Percentiles rank a stretch among this genome's conserved stretches.
These are phyloP conservation scores for Trichoderma sp. DNA, from an alignment of 2,329 filamentous ascomycete genomes.

Conservation along the genomic window DNA sequence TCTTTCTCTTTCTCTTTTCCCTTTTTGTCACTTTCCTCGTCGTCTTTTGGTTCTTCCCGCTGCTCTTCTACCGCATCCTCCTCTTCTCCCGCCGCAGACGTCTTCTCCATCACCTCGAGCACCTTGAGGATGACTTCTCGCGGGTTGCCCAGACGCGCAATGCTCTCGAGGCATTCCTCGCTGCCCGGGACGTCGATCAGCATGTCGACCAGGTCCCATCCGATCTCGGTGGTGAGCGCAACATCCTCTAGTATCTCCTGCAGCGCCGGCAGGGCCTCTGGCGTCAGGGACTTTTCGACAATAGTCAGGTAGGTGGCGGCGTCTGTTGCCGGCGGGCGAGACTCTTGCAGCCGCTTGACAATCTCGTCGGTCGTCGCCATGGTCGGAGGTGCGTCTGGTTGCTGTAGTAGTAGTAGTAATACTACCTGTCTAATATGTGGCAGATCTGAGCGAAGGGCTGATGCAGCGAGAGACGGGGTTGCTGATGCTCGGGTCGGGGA, in stretches of 20 bases:
- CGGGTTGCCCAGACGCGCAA: constrained; percentile 77
- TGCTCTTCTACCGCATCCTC: constrained; percentile 1
- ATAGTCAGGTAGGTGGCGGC: constrained; percentile 78
- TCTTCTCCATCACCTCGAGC: constrained; percentile 68
- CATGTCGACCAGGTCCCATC: constrained; percentile 81
- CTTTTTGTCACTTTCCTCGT: constrained; percentile 46
- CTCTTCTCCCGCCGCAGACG: constrained; percentile 36
- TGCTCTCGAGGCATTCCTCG: constrained; percentile 71
- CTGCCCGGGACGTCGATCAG: constrained; percentile 68
- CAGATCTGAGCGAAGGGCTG: background rate
- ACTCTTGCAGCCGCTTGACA: constrained; percentile 52
- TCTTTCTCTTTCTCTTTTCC: constrained; percentile 26
- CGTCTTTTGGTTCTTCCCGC: constrained; percentile 26
- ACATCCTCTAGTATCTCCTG: constrained; percentile 70
- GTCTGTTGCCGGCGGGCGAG: constrained; percentile 59
- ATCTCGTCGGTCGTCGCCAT: constrained; percentile 45
- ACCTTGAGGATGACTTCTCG: constrained; percentile 81
- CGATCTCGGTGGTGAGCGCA: constrained; percentile 72
- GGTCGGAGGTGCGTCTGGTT: constrained; percentile 6
- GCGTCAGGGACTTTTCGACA: constrained; percentile 70
- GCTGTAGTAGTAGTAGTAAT: background rate
- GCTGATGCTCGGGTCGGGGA: background rate
- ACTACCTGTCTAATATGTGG: no score
- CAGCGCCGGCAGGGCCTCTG: constrained; percentile 67
- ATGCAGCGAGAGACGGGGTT: background rate